Base-by-base conservation (phyloP, 2,329 filamentous ascomycete species). In the Aspergillus udagawae region DNA sequence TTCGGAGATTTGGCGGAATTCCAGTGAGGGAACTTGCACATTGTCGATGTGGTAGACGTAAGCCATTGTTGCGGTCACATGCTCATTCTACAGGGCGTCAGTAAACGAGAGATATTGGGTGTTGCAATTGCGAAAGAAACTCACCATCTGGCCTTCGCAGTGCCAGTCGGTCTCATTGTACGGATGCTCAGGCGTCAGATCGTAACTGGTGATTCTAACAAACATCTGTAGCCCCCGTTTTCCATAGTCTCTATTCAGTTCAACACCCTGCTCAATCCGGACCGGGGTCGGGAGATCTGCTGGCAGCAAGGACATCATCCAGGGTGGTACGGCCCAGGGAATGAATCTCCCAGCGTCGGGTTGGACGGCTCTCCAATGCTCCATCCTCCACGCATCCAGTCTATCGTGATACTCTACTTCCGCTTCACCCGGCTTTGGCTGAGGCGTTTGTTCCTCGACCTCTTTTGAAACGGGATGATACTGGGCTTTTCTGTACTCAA, bases 31-130 rank as follows among this genome's bases (percentile, higher is more conserved):
- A 1, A 81, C 75, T 0, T 80, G 81, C 52, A 88, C 80, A 67
- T 90, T 90, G 0, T 85, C 79, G 49, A 68, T 73, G 58, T 86
- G 82, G 62, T 84, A 84, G 68, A 86, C 86, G 70, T 85, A 86
- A 20, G 89, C 73, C 0, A 85, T 82, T 0, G 84, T 85, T 0
- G 84, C 84, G 61, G 80, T 81, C 41, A 90, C 87, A 60, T 82
- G 82, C 68, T 89, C 86, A 63, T 89, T 88, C 71, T 76, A 47
- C 10, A 10, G 21, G 17, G 10, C 21, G 23, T 47, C 44, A 47
- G 44, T 12, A 23, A 7, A 47, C 12, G 14, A 23, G 20, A 3
- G 12, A 2, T n/a, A 10, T 6, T 21, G 2, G 42, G 3, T 45
- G 10, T 20, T n/a, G 8, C 3, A 20, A 45, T 45, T 45, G 20